phyloP scores from a whole-genome alignment of 1,284 basidiomycete genomes.

The Ustilago curta region DNA sequence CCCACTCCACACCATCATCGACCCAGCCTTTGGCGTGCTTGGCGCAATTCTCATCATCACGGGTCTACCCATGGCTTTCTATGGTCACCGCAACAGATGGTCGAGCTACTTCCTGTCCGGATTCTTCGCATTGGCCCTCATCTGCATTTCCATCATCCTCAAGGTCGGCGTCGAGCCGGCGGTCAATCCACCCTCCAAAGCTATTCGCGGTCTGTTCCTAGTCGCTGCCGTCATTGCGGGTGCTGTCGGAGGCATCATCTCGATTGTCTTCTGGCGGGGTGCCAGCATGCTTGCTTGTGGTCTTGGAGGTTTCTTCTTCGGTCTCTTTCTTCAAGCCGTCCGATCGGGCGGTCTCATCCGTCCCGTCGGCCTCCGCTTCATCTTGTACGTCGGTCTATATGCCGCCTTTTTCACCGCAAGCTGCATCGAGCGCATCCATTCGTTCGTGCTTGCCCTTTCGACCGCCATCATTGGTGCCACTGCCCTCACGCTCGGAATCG shows the following conservation, averaged over 20 bases:
- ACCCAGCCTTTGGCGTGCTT: slow-evolving; percentile 88
- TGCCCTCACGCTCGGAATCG: slow-evolving; percentile 90
- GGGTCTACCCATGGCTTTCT: slow-evolving; percentile 87
- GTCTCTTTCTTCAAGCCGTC: slow-evolving; percentile 87
- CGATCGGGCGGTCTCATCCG: slow-evolving; percentile 83
- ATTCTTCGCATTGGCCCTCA: slow-evolving; percentile 86
- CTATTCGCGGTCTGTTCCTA: slow-evolving; percentile 88
- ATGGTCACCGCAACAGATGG: slow-evolving; percentile 75
- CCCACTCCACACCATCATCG: slow-evolving; percentile 72
- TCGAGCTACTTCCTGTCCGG: slow-evolving; percentile 73
- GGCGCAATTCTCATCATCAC: slow-evolving; percentile 88
- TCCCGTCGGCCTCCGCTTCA: slow-evolving; percentile 83
- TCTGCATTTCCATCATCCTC: slow-evolving; percentile 87
- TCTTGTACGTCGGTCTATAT: slow-evolving; percentile 80
- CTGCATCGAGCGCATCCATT: slow-evolving; percentile 54
- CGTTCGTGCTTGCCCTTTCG: slow-evolving; percentile 72
- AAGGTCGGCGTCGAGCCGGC: slow-evolving; percentile 86
- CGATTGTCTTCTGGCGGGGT: slow-evolving; percentile 52
- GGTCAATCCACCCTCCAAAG: slow-evolving; percentile 81
- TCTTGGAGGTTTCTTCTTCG: slow-evolving; percentile 88
- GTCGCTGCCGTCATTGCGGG: slow-evolving; percentile 83
- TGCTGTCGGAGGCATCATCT: slow-evolving; percentile 82
- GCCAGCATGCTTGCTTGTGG: slow-evolving; percentile 46
- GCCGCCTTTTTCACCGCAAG: slow-evolving; percentile 44
- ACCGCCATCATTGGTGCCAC: slow-evolving; percentile 91